These are phyloP conservation scores for Aspergillus phoenicis DNA, from an alignment of 2,329 filamentous ascomycete genomes.

Conservation along the genomic window DNA sequence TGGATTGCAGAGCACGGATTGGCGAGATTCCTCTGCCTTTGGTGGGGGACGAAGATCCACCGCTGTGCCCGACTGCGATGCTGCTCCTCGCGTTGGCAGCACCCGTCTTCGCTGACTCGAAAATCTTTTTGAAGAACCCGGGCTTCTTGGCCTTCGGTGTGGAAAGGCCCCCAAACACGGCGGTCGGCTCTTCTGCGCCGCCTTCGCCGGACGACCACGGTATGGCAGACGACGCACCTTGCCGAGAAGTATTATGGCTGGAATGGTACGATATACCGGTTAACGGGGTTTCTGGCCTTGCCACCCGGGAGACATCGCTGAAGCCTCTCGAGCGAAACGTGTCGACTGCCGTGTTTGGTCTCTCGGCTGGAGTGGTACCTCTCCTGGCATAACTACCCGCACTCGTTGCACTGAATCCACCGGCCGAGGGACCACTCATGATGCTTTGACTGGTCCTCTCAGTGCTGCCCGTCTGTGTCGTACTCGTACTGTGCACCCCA, in stretches of 20 bases:
- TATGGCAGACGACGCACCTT: conserved; percentile 64
- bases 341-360: conserved; percentile 49
- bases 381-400: conserved; percentile 88
- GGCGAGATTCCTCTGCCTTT: conserved; percentile 54
- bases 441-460: conserved; percentile 80
- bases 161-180: conserved; percentile 74
- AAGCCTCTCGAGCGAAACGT: conserved; percentile 42
- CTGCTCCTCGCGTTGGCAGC: conserved; percentile 87
- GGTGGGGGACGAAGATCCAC: conserved; percentile 48
- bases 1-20: conserved; percentile 34
- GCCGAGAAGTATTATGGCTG: conserved; percentile 69
- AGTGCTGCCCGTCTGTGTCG: conserved; percentile 68
- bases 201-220: conserved; percentile 54
- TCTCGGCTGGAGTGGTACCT: conserved; percentile 50
- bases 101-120: conserved; percentile 90
- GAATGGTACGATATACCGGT: conserved; percentile 89
- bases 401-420: conserved; percentile 90
- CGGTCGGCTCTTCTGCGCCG: conserved; percentile 63
- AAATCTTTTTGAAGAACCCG: conserved; percentile 93
- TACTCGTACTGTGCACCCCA: conserved; percentile 68
- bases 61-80: conserved; percentile 66
- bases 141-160: conserved; percentile 77
- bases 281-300: conserved; percentile 58
- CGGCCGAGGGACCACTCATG: conserved; percentile 91
- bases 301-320: conserved; percentile 39